phyloP scores from a whole-genome alignment of 2,329 filamentous ascomycete species.

The Trichophyton schoenleinii region DNA sequence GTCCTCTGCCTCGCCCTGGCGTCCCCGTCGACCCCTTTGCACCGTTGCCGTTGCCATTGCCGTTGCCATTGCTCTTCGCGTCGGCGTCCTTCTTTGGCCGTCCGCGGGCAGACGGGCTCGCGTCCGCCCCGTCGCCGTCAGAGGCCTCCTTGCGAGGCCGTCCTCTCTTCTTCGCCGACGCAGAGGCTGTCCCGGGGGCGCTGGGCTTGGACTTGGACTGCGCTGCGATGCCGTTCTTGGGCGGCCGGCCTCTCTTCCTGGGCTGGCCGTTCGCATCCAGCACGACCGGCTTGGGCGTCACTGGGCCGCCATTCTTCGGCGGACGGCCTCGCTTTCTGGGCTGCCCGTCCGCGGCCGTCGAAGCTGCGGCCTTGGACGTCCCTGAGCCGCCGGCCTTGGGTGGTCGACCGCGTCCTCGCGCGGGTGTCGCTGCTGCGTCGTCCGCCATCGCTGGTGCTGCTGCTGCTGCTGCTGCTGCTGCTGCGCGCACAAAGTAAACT shows the following conservation, averaged over 20 bases:
- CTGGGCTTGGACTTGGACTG: background rate
- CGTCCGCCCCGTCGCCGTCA: background rate
- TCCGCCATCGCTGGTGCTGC: background rate
- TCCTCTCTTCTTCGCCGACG: slow-evolving; percentile 4
- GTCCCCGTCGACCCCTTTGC: background rate
- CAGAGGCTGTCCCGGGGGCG: background rate
- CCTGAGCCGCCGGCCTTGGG: slow-evolving; percentile 10
- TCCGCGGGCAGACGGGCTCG: slow-evolving; percentile 3
- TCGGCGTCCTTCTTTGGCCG: slow-evolving; percentile 9
- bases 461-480: no score
- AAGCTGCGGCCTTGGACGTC: slow-evolving; percentile 7
- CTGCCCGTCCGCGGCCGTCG: slow-evolving; percentile 6
- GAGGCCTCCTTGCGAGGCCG: slow-evolving; percentile 8
- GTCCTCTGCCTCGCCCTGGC: slow-evolving; percentile 1
- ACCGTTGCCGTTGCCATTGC: background rate
- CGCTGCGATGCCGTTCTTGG: slow-evolving; percentile 5
- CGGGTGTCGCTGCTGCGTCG: background rate
- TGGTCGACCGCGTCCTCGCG: slow-evolving; percentile 12
- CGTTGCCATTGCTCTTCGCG: background rate
- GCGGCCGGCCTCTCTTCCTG: slow-evolving; percentile 11
- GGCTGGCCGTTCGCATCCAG: slow-evolving; percentile 9
- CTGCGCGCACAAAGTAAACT: background rate
- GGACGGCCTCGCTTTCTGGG: slow-evolving; percentile 13
- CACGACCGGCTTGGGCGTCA: slow-evolving; percentile 1
- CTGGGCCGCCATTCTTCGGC: slow-evolving; percentile 5